These are phyloP conservation scores for Inga leiocalycina DNA, from an alignment of 306 rosid species.

Conservation along the genomic window DNA sequence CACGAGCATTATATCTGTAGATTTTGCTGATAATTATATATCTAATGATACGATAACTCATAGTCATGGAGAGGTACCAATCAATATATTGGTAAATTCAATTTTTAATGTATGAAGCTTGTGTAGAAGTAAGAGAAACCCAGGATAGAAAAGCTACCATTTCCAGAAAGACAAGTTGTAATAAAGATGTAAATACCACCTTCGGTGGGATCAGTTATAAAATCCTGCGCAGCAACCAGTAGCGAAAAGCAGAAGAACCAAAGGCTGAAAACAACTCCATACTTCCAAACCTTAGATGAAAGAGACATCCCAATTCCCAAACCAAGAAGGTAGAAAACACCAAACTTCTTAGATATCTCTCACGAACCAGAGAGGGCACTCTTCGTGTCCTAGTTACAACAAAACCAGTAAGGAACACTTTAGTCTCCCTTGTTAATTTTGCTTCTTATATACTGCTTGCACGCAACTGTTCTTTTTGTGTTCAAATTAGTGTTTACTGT, in stretches of 20 bases:
- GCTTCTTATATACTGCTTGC: too few relatives aligned
- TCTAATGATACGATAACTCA: background rate
- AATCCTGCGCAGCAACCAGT: slow-evolving; percentile 37
- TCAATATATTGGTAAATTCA: background rate
- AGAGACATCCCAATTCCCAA: slow-evolving; percentile 59
- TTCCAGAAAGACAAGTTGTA: background rate
- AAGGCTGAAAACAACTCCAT: slow-evolving; percentile 42
- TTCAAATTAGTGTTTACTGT: background rate
- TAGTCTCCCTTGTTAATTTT: too few relatives aligned
- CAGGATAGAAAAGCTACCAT: background rate
- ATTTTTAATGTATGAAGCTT: background rate
- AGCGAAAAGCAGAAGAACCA: slow-evolving; percentile 54
- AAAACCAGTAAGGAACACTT: slow-evolving; percentile 33
- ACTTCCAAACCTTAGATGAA: slow-evolving; percentile 47
- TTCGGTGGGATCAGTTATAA: slow-evolving; percentile 57
- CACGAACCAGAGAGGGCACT: slow-evolving; percentile 26
- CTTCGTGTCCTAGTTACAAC: slow-evolving; percentile 41
- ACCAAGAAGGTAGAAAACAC: slow-evolving; percentile 30
- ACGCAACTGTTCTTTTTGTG: too few relatives aligned
- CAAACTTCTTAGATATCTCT: slow-evolving; percentile 27
- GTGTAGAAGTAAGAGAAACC: background rate
- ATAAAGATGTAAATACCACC: slow-evolving; percentile 46
- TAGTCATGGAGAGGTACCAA: background rate
- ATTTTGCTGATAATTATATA: background rate
- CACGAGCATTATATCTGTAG: background rate